Percentiles rank a stretch among this genome's conserved stretches.
phyloP scores from a whole-genome alignment of 2,329 filamentous ascomycete species.

The Elsinoe australis region DNA sequence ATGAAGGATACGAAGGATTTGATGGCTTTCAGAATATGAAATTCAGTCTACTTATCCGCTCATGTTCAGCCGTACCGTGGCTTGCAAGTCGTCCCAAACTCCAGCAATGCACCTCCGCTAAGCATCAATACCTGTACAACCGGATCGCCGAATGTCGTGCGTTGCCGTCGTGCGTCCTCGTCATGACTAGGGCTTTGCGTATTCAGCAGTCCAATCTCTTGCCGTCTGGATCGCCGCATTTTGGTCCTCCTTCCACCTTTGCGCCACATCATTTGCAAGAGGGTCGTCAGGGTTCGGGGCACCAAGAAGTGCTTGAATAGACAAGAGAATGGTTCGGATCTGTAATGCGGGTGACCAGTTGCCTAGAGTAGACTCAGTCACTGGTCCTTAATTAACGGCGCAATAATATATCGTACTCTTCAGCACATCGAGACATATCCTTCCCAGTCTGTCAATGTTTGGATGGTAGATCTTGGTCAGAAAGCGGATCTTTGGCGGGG shows the following conservation, averaged over 20 bases:
- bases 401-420: constrained; percentile 58
- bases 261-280: constrained; percentile 94
- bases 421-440: constrained; percentile 92
- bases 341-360: constrained; percentile 99
- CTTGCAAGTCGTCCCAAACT: constrained; percentile 8
- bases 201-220: constrained; percentile 80
- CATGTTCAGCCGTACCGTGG: not conserved
- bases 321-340: constrained; percentile 96
- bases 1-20: not conserved
- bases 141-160: too few relatives aligned
- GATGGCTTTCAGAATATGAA: not conserved
- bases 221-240: constrained; percentile 86
- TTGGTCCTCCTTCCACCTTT: constrained; percentile 97
- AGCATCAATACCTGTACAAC: too few relatives aligned
- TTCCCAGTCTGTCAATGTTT: constrained; percentile 94
- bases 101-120: constrained; percentile 19
- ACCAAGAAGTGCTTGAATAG: constrained; percentile 91
- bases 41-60: constrained; percentile 10
- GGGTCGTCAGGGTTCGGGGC: constrained; percentile 97
- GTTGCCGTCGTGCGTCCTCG: not conserved
- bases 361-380: constrained; percentile 46
- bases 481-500: constrained; percentile 95
- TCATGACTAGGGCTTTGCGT: constrained; percentile 50
- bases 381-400: not conserved
- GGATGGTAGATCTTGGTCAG: constrained; percentile 99